Conservation (phyloP, 2,329 filamentous ascomycete species). For the Beauveria sp. region DNA sequence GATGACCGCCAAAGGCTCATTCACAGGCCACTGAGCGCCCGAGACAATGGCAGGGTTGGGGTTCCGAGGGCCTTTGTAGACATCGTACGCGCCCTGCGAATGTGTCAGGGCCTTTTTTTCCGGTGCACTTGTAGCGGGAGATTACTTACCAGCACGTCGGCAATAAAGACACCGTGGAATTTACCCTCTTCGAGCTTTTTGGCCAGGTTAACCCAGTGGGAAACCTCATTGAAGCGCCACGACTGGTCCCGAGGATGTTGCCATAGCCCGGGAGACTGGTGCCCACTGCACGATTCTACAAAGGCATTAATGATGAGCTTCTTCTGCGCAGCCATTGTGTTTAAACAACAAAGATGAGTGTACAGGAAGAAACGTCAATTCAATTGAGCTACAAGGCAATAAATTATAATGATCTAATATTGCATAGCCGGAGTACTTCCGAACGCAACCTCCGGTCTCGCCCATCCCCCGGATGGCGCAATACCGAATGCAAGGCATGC, state of each 20-base stretch:
- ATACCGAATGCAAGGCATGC: not conserved
- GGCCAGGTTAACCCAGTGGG: conserved; percentile 54
- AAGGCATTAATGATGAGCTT: conserved; percentile 36
- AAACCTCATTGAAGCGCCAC: conserved; percentile 50
- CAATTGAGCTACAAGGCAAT: too few species aligned
- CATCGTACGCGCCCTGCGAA: conserved; percentile 53
- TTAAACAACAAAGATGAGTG: not conserved
- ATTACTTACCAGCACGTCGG: conserved; percentile 42
- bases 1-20: conserved; percentile 54
- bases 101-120: too few species aligned
- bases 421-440: not conserved
- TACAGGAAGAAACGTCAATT: too few species aligned
- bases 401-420: too few species aligned
- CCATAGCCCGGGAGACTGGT: conserved; percentile 43
- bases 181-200: conserved; percentile 35
- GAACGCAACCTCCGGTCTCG: not conserved
- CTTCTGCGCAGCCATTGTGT: conserved; percentile 14
- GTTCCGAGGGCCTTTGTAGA: conserved; percentile 51
- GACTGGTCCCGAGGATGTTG: conserved; percentile 57
- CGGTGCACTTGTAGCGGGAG: not conserved
- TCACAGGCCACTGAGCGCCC: conserved; percentile 65
- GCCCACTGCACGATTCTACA: conserved; percentile 33
- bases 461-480: not conserved
- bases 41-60: conserved; percentile 49
- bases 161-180: conserved; percentile 60